Evolutionary conservation across 129 eudicot genomes (phyloP).

Genomic region (Escallonia herrerae): DNA sequence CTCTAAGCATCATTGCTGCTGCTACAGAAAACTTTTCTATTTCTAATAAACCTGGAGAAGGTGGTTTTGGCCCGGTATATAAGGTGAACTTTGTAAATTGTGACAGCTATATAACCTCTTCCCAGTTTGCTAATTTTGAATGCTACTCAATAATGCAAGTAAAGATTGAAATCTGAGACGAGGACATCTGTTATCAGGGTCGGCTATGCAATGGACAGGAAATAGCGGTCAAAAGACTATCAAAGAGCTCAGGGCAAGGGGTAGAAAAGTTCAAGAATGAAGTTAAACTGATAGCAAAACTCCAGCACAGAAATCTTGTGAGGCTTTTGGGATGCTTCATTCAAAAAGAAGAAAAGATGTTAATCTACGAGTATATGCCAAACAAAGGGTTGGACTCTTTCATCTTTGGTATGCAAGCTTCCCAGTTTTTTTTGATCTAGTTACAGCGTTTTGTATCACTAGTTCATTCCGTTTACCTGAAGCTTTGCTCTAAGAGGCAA

Average conservation of each 20-base stretch:
- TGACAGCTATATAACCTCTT: no score
- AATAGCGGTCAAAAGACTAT: neutral
- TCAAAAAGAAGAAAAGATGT: neutral
- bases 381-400: neutral
- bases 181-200: neutral
- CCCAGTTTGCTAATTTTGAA: no score
- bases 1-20: conserved; percentile 2
- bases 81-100: neutral
- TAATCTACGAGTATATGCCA: neutral
- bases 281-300: neutral
- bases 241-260: neutral
- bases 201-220: neutral
- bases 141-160: no score
- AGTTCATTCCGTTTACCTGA: no score
- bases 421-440: no score
- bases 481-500: no score
- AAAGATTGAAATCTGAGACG: no score
- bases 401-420: neutral
- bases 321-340: neutral
- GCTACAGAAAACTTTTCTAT: conserved; percentile 2
- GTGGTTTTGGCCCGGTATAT: conserved; percentile 8
- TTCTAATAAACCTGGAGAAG: conserved; percentile 7
- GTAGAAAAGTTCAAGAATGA: neutral
- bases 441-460: no score
- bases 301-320: neutral